Base-by-base conservation (phyloP, 2,329 filamentous ascomycete genomes). In the Ophiostoma australiae region DNA sequence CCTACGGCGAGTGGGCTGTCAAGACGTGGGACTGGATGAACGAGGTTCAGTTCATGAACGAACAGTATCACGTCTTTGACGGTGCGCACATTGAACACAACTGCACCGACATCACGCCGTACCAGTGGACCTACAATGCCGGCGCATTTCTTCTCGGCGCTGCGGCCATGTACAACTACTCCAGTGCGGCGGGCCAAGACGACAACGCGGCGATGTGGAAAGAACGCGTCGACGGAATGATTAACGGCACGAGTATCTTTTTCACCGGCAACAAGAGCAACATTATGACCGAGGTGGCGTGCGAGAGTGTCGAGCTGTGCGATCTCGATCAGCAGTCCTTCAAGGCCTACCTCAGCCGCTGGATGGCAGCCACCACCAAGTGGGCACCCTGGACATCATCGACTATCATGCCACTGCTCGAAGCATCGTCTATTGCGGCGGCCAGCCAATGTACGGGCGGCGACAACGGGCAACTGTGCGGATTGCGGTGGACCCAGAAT, bases 1-100 rank as follows among this genome's bases (percentile, higher is more conserved):
- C 91, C 0, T 97, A 96, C 77, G 84, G 87, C 1, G 86, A 92
- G 5, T 95, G 91, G 92, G 92, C 92, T 0, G 86, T 88, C 27
- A 89, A 82, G 74, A 86, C 87, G 0, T 97, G 91, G 82, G 84
- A 91, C 68, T 92, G 90, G 90, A 89, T 88, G 78, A 77, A 79
- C 3, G 77, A 76, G 7, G 80, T 88, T 66, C 82, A 86, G 0
- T 84, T 92, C 70, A 85, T 92, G 72, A 83, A 87, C 76, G 77
- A 84, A 7, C 71, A 72, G 3, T 91, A 86, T 77, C 82, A 85
- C 67, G 81, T 91, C 23, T 90, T 84, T 74, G 90, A 91, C 76
- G 90, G 90, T 44, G 84, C 84, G 6, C 83, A 87, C 69, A 84
- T 85, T 44, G 79, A 80, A 6, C 80, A 80, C 39, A 87, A 89